Base-by-base conservation (phyloP, 1,284 basidiomycete genomes). In the Peniophora sp. region DNA sequence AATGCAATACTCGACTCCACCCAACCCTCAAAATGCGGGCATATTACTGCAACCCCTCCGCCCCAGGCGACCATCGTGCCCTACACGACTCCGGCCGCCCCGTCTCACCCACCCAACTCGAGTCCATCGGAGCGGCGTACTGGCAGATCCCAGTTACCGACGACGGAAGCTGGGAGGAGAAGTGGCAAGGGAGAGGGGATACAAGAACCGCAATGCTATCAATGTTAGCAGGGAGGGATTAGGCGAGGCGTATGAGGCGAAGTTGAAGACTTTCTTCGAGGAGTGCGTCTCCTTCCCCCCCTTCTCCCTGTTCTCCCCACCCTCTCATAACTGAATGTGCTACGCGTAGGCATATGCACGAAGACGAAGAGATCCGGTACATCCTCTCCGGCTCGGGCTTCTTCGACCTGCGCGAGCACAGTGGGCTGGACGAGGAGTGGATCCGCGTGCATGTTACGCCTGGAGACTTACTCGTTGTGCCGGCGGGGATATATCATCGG, bases 321-420 rank as follows among this genome's bases (percentile, higher is more conserved):
- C 12, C 27, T 32, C 12, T 6, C 27, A 32, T 32, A 6, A 12
- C 27, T 32, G 27, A 32, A 6, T 32, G 27, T 5, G 55, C n/a
- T 15, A 6, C 9, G 17, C 52, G n/a, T n/a, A 90, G 87, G 61
- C 90, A 93, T 60, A 76, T 94, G 69, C 92, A 94, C 59, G 90
- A 94, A 66, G 92, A 94, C 58, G 91, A 94, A 64, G 92, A 94
- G 68, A 93, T 93, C 58, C 76, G 92, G 15, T 96, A 88, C 63
- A 83, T 94, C 56, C 73, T 89, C 39, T 75, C 77, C 1, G 92
- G 92, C 5, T 82, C 79, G 44, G 91, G 91, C 0, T 96, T 82
- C 72, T 95, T 94, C 60, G 91, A 93, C 56, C 76, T 92, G 24
- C 76, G 88, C 54, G 85, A 39, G 24, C 9, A 11, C 54, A 83